Evolutionary conservation across 1,284 basidiomycete genomes (phyloP), one percentile per base, ranked within the genome.

Genomic region (Stygiomarasmius scandens): DNA sequence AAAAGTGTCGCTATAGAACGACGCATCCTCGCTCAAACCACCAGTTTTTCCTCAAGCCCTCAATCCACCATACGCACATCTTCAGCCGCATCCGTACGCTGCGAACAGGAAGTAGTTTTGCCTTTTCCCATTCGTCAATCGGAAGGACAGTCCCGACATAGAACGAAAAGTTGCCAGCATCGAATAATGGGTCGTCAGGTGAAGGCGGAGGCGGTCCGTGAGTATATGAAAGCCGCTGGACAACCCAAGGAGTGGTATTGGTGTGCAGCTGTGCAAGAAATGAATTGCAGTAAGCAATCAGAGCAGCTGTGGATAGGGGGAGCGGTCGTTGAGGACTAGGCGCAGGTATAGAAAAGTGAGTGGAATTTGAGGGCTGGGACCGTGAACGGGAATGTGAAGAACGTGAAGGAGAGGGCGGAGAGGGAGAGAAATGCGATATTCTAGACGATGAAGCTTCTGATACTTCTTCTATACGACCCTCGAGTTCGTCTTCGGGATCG

Each of bases 121-220:
- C 91, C 74, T 96, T 96, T 76, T 97, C 94, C 66, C 90, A 84
- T 64, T 97, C 94, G 69, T 96, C 93, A 66, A 98, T 95, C n/a
- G 95, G 96, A 60, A 98, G 86, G 20, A 96, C 85, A 69, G 89
- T 79, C 0, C 92, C 93, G 77, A 97, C 93, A 92, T 93, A 98
- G 72, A 92, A 97, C 36, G 86, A 85, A 69, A 96, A 95, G 44
- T 82, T 77, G 41, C 80, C 80, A 0, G 87, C 81, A 69, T 91
- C 85, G n/a, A 56, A 58, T 2, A 47, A 36, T 24, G 58, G 59
- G 29, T 57, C 54, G 2, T 48, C 48, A 19, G 61, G 51, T 24
- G 52, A 46, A 20, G 66, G 78, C 61, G 73, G 86, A 71, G 86
- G 82, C 79, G 90, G 88, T 8, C 60, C 61, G 47, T 62, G 60